A percentile compares a stretch with the other conserved stretches of the same genome.
phyloP scores from a whole-genome alignment of 371 early-diverging fungal genomes.

The Dichotomocladium elegans region DNA sequence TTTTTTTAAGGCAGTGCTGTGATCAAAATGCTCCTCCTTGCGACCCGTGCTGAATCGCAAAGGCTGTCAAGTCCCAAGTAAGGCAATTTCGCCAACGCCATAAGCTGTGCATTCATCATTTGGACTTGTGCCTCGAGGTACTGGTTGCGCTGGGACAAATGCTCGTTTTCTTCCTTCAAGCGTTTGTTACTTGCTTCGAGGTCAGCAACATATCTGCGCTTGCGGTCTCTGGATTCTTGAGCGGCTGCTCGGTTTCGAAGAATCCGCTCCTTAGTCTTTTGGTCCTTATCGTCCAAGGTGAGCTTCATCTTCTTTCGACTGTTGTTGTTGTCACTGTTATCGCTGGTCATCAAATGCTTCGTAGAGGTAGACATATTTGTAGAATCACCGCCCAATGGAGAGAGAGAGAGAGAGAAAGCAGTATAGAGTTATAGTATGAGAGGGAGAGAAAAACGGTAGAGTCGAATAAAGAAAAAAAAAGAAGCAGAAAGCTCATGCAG shows the following conservation, averaged over 20 bases:
- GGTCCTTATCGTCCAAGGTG: constrained; percentile 41
- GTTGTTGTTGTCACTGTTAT: constrained; percentile 7
- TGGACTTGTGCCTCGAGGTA: constrained; percentile 61
- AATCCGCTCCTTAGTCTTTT: constrained; percentile 55
- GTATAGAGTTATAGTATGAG: no score
- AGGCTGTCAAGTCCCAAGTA: constrained; percentile 42
- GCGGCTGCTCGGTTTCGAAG: constrained; percentile 90
- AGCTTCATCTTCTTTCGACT: constrained; percentile 25
- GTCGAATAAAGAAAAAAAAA: constrained; percentile 17
- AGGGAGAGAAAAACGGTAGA: constrained; percentile 18
- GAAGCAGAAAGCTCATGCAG: constrained; percentile 3
- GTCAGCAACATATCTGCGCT: constrained; percentile 73
- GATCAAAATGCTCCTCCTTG: constrained; percentile 9
- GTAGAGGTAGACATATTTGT: background rate
- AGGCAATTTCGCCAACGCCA: constrained; percentile 26
- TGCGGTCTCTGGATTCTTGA: constrained; percentile 86
- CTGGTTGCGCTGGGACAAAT: constrained; percentile 57
- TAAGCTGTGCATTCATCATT: constrained; percentile 55
- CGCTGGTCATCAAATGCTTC: constrained; percentile 5
- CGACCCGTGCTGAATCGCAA: constrained; percentile 54
- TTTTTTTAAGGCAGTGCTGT: no score
- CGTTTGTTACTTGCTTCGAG: constrained; percentile 68
- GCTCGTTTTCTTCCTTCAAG: constrained; percentile 63
- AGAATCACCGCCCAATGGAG: constrained; percentile 53
- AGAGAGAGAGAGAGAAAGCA: constrained; percentile 11